Evolutionary conservation across 805 yeast genomes (phyloP), one percentile per base, ranked within the genome.

Genomic region (Wickerhamomyces xylosicus): DNA sequence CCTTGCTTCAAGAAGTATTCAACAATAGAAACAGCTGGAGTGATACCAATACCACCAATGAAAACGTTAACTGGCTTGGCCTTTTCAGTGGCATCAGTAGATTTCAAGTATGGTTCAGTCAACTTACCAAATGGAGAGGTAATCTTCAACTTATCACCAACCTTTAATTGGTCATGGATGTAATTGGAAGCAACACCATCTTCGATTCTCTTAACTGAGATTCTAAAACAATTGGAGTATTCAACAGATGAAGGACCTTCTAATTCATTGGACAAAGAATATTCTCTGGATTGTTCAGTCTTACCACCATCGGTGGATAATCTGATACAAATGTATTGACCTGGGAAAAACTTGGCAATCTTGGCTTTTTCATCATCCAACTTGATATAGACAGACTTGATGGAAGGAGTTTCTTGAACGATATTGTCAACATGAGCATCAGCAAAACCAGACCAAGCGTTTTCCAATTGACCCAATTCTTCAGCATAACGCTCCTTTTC

Each of bases 31-130:
- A 79, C 48, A 27, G 76, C 41, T 28, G 87, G 86, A 5, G 86
- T 80, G 37, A 75, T 72, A 44, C 85, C 86, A 41, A 77, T 74
- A 38, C 86, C 87, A 35, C 78, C 82, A 17, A 74, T 65, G 40
- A 77, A 58, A 22, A 77, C 54, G 2, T 69, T 62, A 17, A 63
- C 51, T 19, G 66, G 63, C 25, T 31, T 33, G 7, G 31, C 29
- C 1, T 28, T 20, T 17, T 53, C 54, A 3, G 34, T 25, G 14
- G 57, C 45, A 36, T 50, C 34, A n/a, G 45, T 35, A 36, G 51
- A 37, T 35, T 54, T 47, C 35, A 45, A 21, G 10, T 43, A 36
- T 10, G 53, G 54, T 33, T 61, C 63, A 3, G 57, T 51, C 43
- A 78, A 65, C 35, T 67, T 66, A 31, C 86, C 87, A 19, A 66